Base-by-base conservation (phyloP, 1,139 yeast genomes). In the Pichia sp. region DNA sequence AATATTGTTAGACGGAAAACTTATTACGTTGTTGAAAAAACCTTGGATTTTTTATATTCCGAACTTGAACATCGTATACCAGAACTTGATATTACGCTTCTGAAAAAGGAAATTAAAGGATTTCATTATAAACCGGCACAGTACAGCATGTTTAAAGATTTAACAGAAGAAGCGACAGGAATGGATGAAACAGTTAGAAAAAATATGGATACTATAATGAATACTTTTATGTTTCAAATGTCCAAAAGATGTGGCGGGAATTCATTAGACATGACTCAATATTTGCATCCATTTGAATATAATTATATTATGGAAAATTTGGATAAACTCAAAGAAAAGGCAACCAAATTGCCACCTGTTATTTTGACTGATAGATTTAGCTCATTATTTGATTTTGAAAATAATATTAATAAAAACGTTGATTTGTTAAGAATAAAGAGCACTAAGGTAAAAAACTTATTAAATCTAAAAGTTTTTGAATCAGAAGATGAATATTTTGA, bases 271-370 rank as follows among this genome's bases (percentile, higher is more conserved):
- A 8, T 48, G 6, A 35, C 34, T 2, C 46, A 49, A 32, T 58
- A 47, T 45, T 46, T 59, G 9, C 64, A 60, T 44, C 61, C 60
- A 28, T 46, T 52, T 27, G 64, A 60, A 34, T 58, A 55, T 38
- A 38, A 53, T 25, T 58, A 55, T 46, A 48, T 60, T 25, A 55
- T 52, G 48, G 33, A 34, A 2, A 53, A 57, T 35, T 26, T 60
- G 5, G 45, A 34, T 1, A 47, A 51, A 25, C 8, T 59, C 2
- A 43, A 33, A 4, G 42, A 39, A 3, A 30, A 46, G 28, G 45
- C 45, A 5, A 37, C 30, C 1, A 31, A 33, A 7, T 34, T 60
- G 18, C 57, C 60, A 3, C 55, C 60, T 1, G 33, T 56, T 7
- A 41, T 56, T 9, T 50, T 57, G 25, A 43, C 53, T 5, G 42